These are phyloP conservation scores for Earliella scabrosa DNA, from an alignment of 1,284 basidiomycete species.

Conservation along the genomic window DNA sequence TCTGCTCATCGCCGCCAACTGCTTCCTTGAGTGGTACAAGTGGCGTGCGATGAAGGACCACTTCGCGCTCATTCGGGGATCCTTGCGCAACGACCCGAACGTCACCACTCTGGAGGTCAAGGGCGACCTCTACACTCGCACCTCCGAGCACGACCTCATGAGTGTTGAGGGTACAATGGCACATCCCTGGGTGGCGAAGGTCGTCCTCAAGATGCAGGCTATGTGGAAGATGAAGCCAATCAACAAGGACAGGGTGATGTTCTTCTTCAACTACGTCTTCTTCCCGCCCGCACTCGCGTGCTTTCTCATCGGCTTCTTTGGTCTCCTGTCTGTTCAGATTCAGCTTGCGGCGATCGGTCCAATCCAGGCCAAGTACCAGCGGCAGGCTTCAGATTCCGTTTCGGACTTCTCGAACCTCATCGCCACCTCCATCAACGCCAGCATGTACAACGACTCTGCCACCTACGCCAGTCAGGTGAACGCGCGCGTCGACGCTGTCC, in stretches of 20 bases:
- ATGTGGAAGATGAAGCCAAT: slow-evolving; percentile 57
- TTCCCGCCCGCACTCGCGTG: slow-evolving; percentile 90
- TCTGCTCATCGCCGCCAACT: slow-evolving; percentile 67
- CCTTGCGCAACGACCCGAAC: slow-evolving; percentile 75
- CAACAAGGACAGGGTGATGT: slow-evolving; percentile 69
- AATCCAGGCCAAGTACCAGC: slow-evolving; percentile 65
- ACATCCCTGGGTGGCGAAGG: slow-evolving; percentile 73
- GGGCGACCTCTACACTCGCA: slow-evolving; percentile 42
- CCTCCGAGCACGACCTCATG: slow-evolving; percentile 78
- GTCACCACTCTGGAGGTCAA: slow-evolving; percentile 32
- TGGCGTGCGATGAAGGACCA: slow-evolving; percentile 72
- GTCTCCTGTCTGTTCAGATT: slow-evolving; percentile 85
- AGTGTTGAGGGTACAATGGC: slow-evolving; percentile 67
- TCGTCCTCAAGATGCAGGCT: slow-evolving; percentile 57
- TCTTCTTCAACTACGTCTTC: slow-evolving; percentile 89
- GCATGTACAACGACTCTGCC: slow-evolving; percentile 80
- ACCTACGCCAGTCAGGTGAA: slow-evolving; percentile 83
- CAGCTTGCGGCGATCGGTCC: slow-evolving; percentile 82
- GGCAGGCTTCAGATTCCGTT: slow-evolving; percentile 61
- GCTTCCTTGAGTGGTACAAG: slow-evolving; percentile 79
- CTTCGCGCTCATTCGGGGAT: slow-evolving; percentile 70
- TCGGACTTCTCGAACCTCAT: slow-evolving; percentile 74
- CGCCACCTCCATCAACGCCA: slow-evolving; percentile 76
- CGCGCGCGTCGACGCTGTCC: slow-evolving; percentile 64
- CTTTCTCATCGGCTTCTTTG: slow-evolving; percentile 89